Base-by-base conservation (phyloP, 208 protist species). In the Trypanosoma vivax region DNA sequence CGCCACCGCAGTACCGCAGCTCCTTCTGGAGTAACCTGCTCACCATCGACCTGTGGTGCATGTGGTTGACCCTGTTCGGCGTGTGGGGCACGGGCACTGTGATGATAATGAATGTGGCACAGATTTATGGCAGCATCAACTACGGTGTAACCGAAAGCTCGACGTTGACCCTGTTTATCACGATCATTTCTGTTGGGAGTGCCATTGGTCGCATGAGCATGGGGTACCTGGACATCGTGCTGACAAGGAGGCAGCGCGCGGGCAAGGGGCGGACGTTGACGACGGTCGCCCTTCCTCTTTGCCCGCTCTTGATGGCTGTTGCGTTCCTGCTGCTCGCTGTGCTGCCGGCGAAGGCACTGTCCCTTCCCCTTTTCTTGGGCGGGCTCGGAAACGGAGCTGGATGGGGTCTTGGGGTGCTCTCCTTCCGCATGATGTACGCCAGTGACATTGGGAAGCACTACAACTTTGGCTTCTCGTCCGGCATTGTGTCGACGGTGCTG, bases 371-470 rank as follows among this genome's bases (percentile, higher is more conserved):
- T 21, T 19, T 70, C 19, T 41, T 70, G 2, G 37, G 46, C 9
- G 5, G 55, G 1, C 11, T 64, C 13, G 42, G 45, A 5, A 58
- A 70, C 34, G 62, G 62, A 5, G 33, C 35, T 2, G 34, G 40
- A n/a, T 33, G 37, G 2, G 62, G 42, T 14, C 18, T 33, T n/a
- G 45, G 38, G 3, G 62, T 56, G 11, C 10, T 70, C 18, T 13
- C 35, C 10, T 18, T 50, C 4, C 62, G 62, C 6, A 54, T 38
- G 18, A 70, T 70, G 10, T 70, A 41, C 18, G 43, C 55, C 25
- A 63, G 40, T 23, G 62, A 70, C 19, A 24, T 25, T 43, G 62
- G 28, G 2, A 70, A 70, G 55, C 55, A 70, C 46, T 70, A 70
- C 35, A 58, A 58, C 24, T 57, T 70, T 23, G 45, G 30, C 11